Percentiles rank a stretch among this genome's conserved stretches.
Conservation (phyloP, 176 grass and related monocot species). For the Echinochloa phyllopogon region DNA sequence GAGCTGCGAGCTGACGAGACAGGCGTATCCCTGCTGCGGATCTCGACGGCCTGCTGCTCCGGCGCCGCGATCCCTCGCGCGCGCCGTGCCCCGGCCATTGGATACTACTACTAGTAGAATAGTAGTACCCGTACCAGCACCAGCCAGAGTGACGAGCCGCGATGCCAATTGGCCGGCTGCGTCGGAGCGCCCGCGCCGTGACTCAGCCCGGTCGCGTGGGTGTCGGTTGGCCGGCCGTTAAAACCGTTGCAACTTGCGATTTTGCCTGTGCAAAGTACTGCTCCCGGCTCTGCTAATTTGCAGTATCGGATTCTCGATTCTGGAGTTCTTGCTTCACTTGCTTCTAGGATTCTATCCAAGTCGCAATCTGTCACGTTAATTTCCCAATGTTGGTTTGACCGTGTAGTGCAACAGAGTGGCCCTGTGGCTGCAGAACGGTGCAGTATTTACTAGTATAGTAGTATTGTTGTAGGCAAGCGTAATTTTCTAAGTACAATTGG, state of each 20-base stretch:
- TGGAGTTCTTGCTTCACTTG: neutral
- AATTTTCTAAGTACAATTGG: neutral
- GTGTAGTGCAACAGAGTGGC: neutral
- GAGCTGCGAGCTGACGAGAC: constrained; percentile 10
- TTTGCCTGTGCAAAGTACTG: constrained; percentile 1
- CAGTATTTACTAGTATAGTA: too few species aligned
- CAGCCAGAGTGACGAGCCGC: neutral
- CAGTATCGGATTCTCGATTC: neutral
- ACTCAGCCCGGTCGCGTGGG: constrained; percentile 15
- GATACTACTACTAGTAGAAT: constrained; percentile 3
- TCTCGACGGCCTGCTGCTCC: neutral
- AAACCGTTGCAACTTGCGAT: constrained; percentile 51
- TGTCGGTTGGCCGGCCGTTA: constrained; percentile 41
- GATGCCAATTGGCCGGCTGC: constrained; percentile 8
- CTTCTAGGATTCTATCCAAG: neutral
- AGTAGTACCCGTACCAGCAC: neutral
- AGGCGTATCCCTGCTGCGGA: constrained; percentile 46
- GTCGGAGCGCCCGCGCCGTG: constrained; percentile 27
- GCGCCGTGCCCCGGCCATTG: constrained; percentile 4
- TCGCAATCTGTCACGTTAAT: neutral
- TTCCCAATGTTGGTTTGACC: neutral
- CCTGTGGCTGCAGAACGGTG: too few species aligned
- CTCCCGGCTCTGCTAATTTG: neutral
- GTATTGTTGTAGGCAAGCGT: neutral
- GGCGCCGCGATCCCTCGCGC: neutral